Evolutionary conservation across 2,329 filamentous ascomycete species (phyloP).

Genomic region (Botryotinia convoluta): DNA sequence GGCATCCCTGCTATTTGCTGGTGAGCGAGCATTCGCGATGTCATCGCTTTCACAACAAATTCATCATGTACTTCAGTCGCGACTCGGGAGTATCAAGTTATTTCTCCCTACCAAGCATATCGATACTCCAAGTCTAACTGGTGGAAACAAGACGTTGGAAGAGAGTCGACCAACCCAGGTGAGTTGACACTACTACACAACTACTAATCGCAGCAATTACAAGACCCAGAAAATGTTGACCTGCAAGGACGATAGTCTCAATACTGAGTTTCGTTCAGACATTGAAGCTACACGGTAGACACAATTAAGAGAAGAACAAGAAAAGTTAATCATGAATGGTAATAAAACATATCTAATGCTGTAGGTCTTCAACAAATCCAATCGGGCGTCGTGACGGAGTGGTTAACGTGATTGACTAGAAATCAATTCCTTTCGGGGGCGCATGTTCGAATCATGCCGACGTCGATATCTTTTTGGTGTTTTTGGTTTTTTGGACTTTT

Average conservation of each 20-base stretch:
- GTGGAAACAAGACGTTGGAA: not conserved
- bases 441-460: slow-evolving; percentile 10
- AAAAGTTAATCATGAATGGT: not conserved
- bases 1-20: not conserved
- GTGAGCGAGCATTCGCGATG: not conserved
- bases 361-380: rapidly evolving
- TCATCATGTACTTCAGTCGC: not conserved
- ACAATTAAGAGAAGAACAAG: not conserved
- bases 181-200: not conserved
- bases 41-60: not conserved
- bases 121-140: not conserved
- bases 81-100: not conserved
- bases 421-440: slow-evolving; percentile 8
- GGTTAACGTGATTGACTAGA: slow-evolving; percentile 12
- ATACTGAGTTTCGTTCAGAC: not conserved
- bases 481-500: not conserved
- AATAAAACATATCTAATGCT: not conserved
- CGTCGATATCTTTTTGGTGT: not conserved
- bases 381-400: slow-evolving; percentile 2
- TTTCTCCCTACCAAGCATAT: not conserved
- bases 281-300: not conserved
- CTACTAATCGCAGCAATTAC: not conserved
- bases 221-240: not conserved
- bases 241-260: not conserved
- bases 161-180: not conserved